Conservation (phyloP, 768 basidiomycete species). For the Crucibulum laeve region DNA sequence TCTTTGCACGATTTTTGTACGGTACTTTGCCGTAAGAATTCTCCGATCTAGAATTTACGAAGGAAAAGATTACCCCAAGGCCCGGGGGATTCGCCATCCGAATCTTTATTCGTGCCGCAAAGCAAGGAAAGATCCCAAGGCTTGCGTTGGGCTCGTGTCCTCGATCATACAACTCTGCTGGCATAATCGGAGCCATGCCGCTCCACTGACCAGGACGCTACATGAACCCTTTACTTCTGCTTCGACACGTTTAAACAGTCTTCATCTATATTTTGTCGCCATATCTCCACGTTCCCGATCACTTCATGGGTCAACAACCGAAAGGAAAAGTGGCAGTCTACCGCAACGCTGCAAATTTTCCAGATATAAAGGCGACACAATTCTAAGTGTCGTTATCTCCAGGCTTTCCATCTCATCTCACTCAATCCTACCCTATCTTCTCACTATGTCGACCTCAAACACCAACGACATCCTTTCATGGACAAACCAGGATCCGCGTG, state of each 20-base stretch:
- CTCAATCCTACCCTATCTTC: constrained; percentile 18
- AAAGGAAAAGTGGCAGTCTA: constrained; percentile 30
- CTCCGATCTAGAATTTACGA: constrained; percentile 13
- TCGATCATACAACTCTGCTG: constrained; percentile 62
- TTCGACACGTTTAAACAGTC: constrained; percentile 69
- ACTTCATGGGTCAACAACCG: constrained; percentile 49
- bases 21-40: constrained; percentile 17
- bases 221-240: constrained; percentile 60
- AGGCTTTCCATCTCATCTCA: constrained; percentile 18
- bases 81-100: constrained; percentile 18
- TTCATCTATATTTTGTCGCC: constrained; percentile 71
- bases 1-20: constrained; percentile 20
- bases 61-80: constrained; percentile 14
- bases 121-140: constrained; percentile 28
- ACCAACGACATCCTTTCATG: constrained; percentile 76
- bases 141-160: constrained; percentile 58
- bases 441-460: constrained; percentile 43
- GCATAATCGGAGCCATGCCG: constrained; percentile 57
- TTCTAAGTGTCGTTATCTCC: constrained; percentile 24
- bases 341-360: constrained; percentile 29
- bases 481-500: constrained; percentile 84
- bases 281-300: constrained; percentile 76
- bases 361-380: constrained; percentile 54
- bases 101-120: constrained; percentile 19
- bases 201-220: constrained; percentile 69